Base-by-base conservation (phyloP, 345 rosid species). In the Schrenkiella parvula region DNA sequence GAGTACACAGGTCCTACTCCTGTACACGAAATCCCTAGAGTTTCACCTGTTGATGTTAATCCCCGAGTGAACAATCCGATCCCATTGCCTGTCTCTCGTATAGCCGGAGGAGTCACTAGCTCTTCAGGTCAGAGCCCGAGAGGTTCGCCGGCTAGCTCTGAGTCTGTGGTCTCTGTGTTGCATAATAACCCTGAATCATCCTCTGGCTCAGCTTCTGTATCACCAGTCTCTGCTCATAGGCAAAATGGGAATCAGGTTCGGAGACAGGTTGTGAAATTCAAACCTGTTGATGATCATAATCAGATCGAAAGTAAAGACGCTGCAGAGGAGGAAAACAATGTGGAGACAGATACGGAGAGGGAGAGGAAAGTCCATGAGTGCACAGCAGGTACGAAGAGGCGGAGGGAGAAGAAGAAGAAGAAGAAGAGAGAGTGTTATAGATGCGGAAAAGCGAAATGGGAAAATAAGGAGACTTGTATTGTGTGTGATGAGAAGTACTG, bases 391-490 rank as follows among this genome's bases (percentile, higher is more conserved):
- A 82, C 89, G 0, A 87, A 85, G 57, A 93, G 83, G 54, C 81
- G 70, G 83, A 90, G 71, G 75, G 81, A 78, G 75, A 82, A 78
- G 83, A 88, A 77, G 77, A 82, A 79, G 82, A 88, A 80, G 59
- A 86, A 80, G 60, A 84, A 79, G 17, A 86, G 87, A 62, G 85
- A 77, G 58, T 95, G 99, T 79, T 82, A 65, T 59, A 74, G 97
- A 70, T 95, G 99, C 32, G 88, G 95, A 2, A 95, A 85, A 81
- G 87, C 88, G 21, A 95, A 92, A 82, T 95, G 99, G 99, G 99
- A 95, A 67, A 69, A 83, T 23, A 95, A 92, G 74, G 99, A 92
- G 66, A 85, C 96, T 4, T 95, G 99, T 71, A 80, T 90, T 34
- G 99, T 95, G 57, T 95, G 99, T 80, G 96, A 87, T 78, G 87